These are phyloP conservation scores for Fraxinus xanthoxyloides DNA, from an alignment of 305 asterid species.

Conservation along the genomic window DNA sequence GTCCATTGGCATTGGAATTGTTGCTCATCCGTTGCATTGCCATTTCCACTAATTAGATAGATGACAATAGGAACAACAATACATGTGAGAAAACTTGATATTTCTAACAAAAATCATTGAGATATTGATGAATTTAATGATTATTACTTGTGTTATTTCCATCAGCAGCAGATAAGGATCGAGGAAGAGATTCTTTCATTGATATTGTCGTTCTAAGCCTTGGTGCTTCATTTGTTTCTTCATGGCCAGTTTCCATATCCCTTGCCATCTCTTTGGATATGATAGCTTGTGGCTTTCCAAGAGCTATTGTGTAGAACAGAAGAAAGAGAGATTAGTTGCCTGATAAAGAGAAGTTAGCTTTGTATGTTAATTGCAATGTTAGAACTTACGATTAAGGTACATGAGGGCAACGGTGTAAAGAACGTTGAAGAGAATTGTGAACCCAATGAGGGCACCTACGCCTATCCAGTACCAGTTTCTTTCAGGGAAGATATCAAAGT, in stretches of 20 bases:
- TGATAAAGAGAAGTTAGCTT: background rate
- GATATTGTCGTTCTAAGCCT: slow-evolving; percentile 31
- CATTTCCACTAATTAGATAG: slow-evolving; percentile 32
- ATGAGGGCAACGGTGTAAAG: slow-evolving; percentile 44
- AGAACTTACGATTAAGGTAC: slow-evolving; percentile 45
- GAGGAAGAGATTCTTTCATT: slow-evolving; percentile 33
- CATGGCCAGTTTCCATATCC: slow-evolving; percentile 33
- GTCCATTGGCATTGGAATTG: slow-evolving; percentile 19
- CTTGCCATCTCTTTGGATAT: slow-evolving; percentile 47
- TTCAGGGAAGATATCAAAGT: slow-evolving; percentile 32
- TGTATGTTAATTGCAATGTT: background rate
- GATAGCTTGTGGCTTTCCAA: slow-evolving; percentile 45
- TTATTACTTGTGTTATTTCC: slow-evolving; percentile 30
- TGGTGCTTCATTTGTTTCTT: slow-evolving; percentile 29
- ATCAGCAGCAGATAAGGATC: slow-evolving; percentile 27
- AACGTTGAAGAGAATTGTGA: slow-evolving; percentile 37
- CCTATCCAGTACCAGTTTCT: slow-evolving; percentile 51
- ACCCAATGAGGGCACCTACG: slow-evolving; percentile 39
- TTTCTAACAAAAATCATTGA: background rate
- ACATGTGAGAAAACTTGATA: background rate
- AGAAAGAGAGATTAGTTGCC: background rate
- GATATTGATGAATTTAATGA: background rate
- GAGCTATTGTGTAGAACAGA: slow-evolving; percentile 29
- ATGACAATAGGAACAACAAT: background rate
- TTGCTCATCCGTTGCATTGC: slow-evolving; percentile 35